These are phyloP conservation scores for Penicillium herquei DNA, from an alignment of 495 filamentous ascomycete genomes.

Conservation along the genomic window DNA sequence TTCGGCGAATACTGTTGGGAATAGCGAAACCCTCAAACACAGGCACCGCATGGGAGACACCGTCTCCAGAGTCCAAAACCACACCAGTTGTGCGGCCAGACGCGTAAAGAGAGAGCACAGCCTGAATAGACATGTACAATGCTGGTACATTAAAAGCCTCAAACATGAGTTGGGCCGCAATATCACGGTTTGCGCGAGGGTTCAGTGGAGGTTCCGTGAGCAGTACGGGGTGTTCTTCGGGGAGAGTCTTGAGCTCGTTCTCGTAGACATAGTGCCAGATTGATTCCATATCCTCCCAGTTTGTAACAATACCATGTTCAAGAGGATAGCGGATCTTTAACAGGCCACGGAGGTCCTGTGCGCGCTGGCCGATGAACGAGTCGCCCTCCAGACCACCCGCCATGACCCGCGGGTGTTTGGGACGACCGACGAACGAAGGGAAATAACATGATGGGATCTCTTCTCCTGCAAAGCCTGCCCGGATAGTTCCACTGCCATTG, in stretches of 20 bases:
- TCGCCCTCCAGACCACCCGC: constrained; percentile 96
- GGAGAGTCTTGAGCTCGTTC: constrained; percentile 87
- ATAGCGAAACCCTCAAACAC: constrained; percentile 98
- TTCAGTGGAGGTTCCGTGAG: constrained; percentile 97
- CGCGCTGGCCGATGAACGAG: constrained; percentile 92
- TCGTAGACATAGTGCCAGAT: constrained; percentile 92
- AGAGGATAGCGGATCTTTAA: constrained; percentile 94
- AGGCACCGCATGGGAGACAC: constrained; percentile 95
- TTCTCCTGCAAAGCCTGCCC: constrained; percentile 94
- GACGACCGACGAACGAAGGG: constrained; percentile 95
- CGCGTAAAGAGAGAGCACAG: constrained; percentile 92
- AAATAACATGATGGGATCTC: constrained; percentile 95
- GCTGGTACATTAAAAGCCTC: constrained; percentile 99
- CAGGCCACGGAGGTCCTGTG: constrained; percentile 87
- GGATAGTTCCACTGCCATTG: constrained; percentile 97
- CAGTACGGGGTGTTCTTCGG: constrained; percentile 97
- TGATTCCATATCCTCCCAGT: constrained; percentile 99
- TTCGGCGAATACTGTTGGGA: constrained; percentile 87
- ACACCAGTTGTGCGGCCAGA: constrained; percentile 96
- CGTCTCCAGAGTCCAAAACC: constrained; percentile 92
- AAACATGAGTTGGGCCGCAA: constrained; percentile 95
- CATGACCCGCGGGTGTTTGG: constrained; percentile 94
- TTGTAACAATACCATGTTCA: constrained; percentile 97
- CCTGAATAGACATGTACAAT: constrained; percentile 94
- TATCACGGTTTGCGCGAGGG: constrained; percentile 92